Base-by-base conservation (phyloP, 306 rosid genomes). In the Malus asiatica region DNA sequence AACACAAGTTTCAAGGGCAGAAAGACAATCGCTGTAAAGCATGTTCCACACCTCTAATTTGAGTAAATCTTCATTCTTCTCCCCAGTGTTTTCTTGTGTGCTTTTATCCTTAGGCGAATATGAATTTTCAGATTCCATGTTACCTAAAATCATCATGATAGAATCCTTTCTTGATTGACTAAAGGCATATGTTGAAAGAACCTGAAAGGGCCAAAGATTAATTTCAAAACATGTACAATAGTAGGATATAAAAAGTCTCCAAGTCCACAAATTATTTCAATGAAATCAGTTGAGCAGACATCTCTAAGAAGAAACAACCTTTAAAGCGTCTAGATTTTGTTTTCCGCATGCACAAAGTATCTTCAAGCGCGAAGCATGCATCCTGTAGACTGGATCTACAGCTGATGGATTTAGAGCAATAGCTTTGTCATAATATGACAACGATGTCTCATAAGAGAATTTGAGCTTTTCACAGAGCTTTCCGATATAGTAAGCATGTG, bases 281-380 rank as follows among this genome's bases (percentile, higher is more conserved):
- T n/a, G 33, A 55, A 33, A 23, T 19, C 66, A n/a, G 20, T 6
- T 35, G 29, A 35, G 58, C 22, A 55, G n/a, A 38, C 61, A 11
- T 30, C 75, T 65, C 22, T 55, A 3, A 44, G 48, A 44, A 44
- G 48, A 22, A 60, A 45, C 35, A 79, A 94, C 98, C 98, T 94
- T 90, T 74, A 92, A 79, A 85, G 82, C 80, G 73, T 89, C 95
- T 82, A 79, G 80, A 79, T 85, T 88, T 74, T 87, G 89, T 82
- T 89, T 89, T 83, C 92, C 93, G 32, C 86, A 74, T 66, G 80
- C 88, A 76, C 64, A 81, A 46, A 94, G 89, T 58, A 91, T 86
- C 91, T 94, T 94, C 81, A 94, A 82, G 73, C 98, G 98, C 4
- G 98, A 94, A 67, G 96, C 97, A 85, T 94, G 98, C 93, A 94